A percentile compares a stretch with the other conserved stretches of the same genome.
These are phyloP conservation scores for Leccinum subspadiceum DNA, from an alignment of 1,284 basidiomycete species.

Conservation along the genomic window DNA sequence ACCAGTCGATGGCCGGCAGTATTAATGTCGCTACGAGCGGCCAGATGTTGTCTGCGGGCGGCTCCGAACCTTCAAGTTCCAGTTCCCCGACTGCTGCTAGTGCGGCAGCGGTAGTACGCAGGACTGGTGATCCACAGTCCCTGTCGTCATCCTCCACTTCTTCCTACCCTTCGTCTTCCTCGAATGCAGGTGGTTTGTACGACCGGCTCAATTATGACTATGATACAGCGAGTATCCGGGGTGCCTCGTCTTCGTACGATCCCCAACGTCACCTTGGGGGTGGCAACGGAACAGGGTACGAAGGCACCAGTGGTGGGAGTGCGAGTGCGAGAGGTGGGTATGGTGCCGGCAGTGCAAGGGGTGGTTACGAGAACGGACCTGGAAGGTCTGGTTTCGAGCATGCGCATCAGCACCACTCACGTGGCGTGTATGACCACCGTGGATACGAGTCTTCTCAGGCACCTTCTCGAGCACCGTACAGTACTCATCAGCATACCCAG, in stretches of 20 bases:
- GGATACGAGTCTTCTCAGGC: conserved; percentile 26
- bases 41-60: conserved; percentile 23
- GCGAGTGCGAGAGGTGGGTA: conserved; percentile 23
- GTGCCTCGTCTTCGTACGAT: conserved; percentile 25
- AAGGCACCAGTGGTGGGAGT: conserved; percentile 10
- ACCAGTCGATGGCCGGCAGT: no score
- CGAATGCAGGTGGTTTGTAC: conserved; percentile 18
- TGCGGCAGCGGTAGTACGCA: conserved; percentile 10
- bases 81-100: conserved; percentile 5
- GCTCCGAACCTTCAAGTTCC: conserved; percentile 21
- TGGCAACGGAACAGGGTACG: conserved; percentile 15
- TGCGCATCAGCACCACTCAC: conserved; percentile 21
- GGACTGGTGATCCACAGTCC: conserved; percentile 19
- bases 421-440: conserved; percentile 24
- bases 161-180: conserved; percentile 17
- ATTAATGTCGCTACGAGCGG: no score
- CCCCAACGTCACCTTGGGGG: conserved; percentile 20
- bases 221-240: conserved; percentile 13
- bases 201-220: conserved; percentile 29
- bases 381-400: conserved; percentile 28
- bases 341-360: conserved; percentile 17
- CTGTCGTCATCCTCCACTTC: conserved; percentile 18
- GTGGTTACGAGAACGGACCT: conserved; percentile 24
- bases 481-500: conserved; percentile 20
- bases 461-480: conserved; percentile 22